These are phyloP conservation scores for Nepenthes gracilis DNA, from an alignment of 148 eudicot genomes.

Conservation along the genomic window DNA sequence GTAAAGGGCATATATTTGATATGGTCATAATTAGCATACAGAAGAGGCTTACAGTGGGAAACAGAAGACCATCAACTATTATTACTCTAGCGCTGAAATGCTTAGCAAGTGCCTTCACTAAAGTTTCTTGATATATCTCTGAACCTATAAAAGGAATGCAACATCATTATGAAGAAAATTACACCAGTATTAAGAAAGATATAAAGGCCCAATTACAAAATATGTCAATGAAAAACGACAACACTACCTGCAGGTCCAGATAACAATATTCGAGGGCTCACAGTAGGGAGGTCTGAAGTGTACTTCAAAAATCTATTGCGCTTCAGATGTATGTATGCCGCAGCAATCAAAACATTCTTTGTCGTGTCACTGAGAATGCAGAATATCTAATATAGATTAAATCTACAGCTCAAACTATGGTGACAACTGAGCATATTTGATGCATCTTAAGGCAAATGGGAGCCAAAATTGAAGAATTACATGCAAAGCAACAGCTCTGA, in stretches of 20 bases:
- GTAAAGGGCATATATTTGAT: neutral
- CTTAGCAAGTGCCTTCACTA: constrained; percentile 78
- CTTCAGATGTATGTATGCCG: constrained; percentile 78
- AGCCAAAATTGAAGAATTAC: no score
- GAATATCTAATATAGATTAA: neutral
- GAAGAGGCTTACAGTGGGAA: constrained; percentile 69
- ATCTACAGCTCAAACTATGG: neutral
- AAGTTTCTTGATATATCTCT: constrained; percentile 87
- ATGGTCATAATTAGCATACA: neutral
- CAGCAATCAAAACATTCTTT: constrained; percentile 72
- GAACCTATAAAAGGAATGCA: constrained; percentile 45
- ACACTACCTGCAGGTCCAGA: constrained; percentile 88
- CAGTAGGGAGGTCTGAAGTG: constrained; percentile 61
- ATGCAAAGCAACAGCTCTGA: no score
- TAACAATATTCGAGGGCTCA: constrained; percentile 70
- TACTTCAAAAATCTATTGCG: constrained; percentile 46
- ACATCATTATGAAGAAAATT: constrained; percentile 1
- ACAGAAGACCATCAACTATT: constrained; percentile 58
- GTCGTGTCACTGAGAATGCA: constrained; percentile 73
- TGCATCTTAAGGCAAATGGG: neutral
- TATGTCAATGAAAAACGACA: neutral
- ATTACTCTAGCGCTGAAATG: constrained; percentile 69
- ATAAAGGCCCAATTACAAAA: neutral
- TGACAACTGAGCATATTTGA: no score
- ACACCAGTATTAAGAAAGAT: neutral